Conservation (phyloP, 2,329 filamentous ascomycete genomes). For the Talaromyces islandicus region DNA sequence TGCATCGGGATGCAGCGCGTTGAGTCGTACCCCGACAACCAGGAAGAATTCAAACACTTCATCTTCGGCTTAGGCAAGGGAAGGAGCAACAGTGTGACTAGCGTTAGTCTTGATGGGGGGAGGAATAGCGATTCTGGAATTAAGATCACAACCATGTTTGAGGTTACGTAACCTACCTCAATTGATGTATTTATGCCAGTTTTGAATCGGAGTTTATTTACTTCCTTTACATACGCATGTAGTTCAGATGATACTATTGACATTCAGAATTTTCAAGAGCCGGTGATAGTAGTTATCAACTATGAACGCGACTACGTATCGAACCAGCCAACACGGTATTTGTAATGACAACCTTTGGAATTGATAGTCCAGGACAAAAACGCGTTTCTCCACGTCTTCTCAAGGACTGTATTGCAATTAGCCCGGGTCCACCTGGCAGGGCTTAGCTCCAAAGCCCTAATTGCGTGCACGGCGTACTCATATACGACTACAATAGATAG, state of each 20-base stretch:
- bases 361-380: not conserved
- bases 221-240: not conserved
- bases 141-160: conserved; percentile 17
- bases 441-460: not conserved
- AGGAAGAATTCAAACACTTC: not conserved
- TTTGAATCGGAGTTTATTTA: not conserved
- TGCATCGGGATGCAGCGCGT: not conserved
- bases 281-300: not conserved
- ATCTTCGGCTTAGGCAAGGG: not conserved
- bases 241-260: not conserved
- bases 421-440: not conserved
- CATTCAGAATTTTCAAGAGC: not conserved
- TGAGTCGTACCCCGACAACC: not conserved
- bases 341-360: not conserved
- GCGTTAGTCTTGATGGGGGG: conserved; percentile 9
- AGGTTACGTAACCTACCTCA: conserved; percentile 8
- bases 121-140: conserved; percentile 11
- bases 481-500: not conserved
- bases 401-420: not conserved
- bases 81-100: conserved; percentile 2
- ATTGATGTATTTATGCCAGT: not conserved
- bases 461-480: not conserved
- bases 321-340: not conserved
- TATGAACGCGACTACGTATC: not conserved
- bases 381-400: not conserved